These are phyloP conservation scores for Kodamaea derodonti DNA, from an alignment of 1,139 yeast genomes.

Conservation along the genomic window DNA sequence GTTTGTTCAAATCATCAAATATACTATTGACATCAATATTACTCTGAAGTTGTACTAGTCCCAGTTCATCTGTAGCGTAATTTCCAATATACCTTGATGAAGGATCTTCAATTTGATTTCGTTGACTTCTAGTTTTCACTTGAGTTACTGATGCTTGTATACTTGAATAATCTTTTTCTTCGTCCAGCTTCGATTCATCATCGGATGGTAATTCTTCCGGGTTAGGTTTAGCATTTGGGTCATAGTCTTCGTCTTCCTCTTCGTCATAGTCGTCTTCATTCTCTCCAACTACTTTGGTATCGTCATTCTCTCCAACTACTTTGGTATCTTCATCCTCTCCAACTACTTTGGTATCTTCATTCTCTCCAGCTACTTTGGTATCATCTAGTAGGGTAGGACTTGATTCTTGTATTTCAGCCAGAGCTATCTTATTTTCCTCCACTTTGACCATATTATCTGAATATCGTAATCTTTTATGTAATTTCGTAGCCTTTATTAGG, in stretches of 20 bases:
- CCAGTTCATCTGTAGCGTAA: slow-evolving; percentile 18
- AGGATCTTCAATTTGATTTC: slow-evolving; percentile 12
- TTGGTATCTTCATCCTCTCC: slow-evolving; percentile 1
- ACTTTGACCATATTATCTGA: too few relatives aligned
- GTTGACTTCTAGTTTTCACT: slow-evolving; percentile 38
- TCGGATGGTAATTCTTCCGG: slow-evolving; percentile 19
- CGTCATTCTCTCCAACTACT: slow-evolving; percentile 1
- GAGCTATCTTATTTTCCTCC: too few relatives aligned
- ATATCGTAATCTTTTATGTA: too few relatives aligned
- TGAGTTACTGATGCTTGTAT: slow-evolving; percentile 30
- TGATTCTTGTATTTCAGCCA: slow-evolving; percentile 1
- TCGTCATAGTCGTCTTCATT: slow-evolving; percentile 41
- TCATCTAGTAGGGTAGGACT: not conserved
- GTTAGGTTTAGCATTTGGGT: slow-evolving; percentile 35
- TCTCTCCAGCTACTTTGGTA: not conserved
- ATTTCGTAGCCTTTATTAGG: too few relatives aligned
- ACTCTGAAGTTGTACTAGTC: slow-evolving; percentile 25
- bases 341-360: not conserved
- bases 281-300: not conserved
- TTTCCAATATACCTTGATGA: slow-evolving; percentile 11
- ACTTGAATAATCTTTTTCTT: slow-evolving; percentile 32
- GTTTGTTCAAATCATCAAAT: slow-evolving; percentile 26
- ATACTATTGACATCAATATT: slow-evolving; percentile 34
- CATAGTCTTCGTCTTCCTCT: slow-evolving; percentile 65
- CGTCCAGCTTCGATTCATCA: slow-evolving; percentile 10